Evolutionary conservation across 2,329 filamentous ascomycete genomes (phyloP).

Genomic region (Colletotrichum paranaense): DNA sequence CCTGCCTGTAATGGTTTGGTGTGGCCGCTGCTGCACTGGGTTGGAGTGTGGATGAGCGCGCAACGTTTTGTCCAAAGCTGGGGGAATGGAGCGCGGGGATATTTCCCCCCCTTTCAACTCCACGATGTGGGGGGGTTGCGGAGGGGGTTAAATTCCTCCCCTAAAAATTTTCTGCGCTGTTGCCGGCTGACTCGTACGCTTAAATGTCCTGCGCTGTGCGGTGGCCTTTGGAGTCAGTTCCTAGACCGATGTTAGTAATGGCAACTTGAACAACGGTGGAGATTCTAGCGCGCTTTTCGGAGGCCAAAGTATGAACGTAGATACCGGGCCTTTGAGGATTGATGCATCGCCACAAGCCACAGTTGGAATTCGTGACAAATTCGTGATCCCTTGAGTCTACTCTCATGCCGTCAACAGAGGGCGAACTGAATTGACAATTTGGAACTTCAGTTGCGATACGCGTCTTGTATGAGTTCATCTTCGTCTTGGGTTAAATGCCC

Average conservation of each 20-base stretch:
- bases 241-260: constrained; percentile 7
- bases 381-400: background rate
- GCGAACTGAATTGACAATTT: too few relatives aligned
- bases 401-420: background rate
- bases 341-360: background rate
- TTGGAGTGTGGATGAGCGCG: constrained; percentile 4
- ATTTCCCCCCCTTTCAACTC: constrained; percentile 14
- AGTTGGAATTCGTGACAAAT: background rate
- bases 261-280: background rate
- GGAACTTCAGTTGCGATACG: background rate
- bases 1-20: background rate
- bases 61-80: constrained; percentile 12
- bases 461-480: too few relatives aligned
- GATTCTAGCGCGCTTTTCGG: background rate
- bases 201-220: background rate
- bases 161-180: background rate
- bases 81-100: constrained; percentile 21
- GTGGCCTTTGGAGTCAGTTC: background rate
- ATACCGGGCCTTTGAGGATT: background rate
- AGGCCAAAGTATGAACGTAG: background rate
- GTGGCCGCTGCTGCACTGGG: background rate
- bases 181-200: constrained; percentile 10
- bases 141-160: background rate
- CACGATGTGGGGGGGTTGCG: constrained; percentile 21
- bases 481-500: too few relatives aligned